These are phyloP conservation scores for Pisolithus tinctorius DNA, from an alignment of 768 basidiomycete species.

Conservation along the genomic window DNA sequence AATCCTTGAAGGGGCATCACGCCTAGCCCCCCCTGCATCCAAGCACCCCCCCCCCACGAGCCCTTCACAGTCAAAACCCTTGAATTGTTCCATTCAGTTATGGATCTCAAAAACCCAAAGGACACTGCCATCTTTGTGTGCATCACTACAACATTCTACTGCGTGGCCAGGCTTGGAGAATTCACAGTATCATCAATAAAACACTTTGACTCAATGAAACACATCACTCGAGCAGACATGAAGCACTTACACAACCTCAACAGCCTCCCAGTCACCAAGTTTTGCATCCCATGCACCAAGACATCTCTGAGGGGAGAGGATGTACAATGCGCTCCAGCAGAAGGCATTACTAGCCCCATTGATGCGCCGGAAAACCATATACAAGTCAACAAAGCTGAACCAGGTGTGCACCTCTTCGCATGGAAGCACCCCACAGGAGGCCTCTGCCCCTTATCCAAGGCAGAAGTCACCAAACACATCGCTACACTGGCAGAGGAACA, in stretches of 20 bases:
- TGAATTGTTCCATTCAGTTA: background rate
- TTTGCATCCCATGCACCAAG: background rate
- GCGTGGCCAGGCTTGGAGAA: background rate
- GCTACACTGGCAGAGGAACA: no score
- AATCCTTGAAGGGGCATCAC: no score
- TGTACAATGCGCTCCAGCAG: conserved; percentile 6
- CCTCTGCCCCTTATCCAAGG: no score
- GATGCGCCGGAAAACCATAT: no score
- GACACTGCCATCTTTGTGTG: background rate
- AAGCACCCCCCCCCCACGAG: conserved; percentile 1
- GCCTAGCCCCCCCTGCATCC: conserved; percentile 7
- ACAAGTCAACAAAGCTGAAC: no score
- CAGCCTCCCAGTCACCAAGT: background rate
- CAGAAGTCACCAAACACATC: no score
- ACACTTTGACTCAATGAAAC: background rate
- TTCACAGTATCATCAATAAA: background rate
- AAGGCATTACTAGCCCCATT: conserved; percentile 6
- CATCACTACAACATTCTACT: background rate
- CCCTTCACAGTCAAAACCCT: conserved; percentile 12
- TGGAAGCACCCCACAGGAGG: no score
- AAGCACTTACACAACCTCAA: background rate
- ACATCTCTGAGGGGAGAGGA: conserved; percentile 5
- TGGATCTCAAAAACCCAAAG: background rate
- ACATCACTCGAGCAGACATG: background rate
- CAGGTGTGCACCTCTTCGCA: no score